Percentiles rank a stretch among this genome's conserved stretches.
phyloP scores from a whole-genome alignment of 768 basidiomycete species.

The Calocybe indica region DNA sequence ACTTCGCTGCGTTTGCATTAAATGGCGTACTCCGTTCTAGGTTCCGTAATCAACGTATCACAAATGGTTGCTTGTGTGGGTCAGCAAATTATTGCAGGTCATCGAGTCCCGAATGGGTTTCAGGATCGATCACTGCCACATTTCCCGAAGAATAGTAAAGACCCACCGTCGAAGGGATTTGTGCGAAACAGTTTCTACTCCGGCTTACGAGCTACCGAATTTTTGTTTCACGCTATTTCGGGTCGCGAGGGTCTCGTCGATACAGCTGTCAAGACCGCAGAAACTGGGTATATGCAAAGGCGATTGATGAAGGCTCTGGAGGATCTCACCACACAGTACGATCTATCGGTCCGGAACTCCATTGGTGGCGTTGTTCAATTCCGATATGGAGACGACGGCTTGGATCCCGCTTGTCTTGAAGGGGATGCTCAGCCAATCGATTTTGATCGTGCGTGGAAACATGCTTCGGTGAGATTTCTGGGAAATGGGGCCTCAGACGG shows the following conservation, averaged over 20 bases:
- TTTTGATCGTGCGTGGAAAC: conserved; percentile 79
- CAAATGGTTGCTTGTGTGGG: conserved; percentile 99
- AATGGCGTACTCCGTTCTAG: conserved; percentile 21
- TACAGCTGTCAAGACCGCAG: conserved; percentile 99
- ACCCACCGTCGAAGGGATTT: conserved; percentile 96
- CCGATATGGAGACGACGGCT: conserved; percentile 91
- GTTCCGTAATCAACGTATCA: conserved; percentile 98
- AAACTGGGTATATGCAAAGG: conserved; percentile 99
- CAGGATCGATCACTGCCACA: conserved; percentile 99
- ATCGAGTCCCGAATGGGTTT: conserved; percentile 98
- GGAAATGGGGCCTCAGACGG: background rate
- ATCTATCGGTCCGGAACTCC: conserved; percentile 92
- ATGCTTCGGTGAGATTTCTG: conserved; percentile 56
- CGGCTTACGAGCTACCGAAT: conserved; percentile 89
- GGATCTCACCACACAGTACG: conserved; percentile 94
- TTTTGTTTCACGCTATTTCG: conserved; percentile 98
- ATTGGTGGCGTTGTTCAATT: conserved; percentile 96
- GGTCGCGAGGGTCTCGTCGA: conserved; percentile 98
- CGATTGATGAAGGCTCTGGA: conserved; percentile 99
- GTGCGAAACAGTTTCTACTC: conserved; percentile 96
- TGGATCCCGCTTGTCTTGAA: conserved; percentile 95
- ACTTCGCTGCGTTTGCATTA: background rate
- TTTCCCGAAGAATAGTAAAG: conserved; percentile 94
- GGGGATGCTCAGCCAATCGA: conserved; percentile 94
- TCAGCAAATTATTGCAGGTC: conserved; percentile 96